A percentile compares a stretch with the other conserved stretches of the same genome.
Conservation (phyloP, 2,329 filamentous ascomycete species). For the Leptodontidium sp. region DNA sequence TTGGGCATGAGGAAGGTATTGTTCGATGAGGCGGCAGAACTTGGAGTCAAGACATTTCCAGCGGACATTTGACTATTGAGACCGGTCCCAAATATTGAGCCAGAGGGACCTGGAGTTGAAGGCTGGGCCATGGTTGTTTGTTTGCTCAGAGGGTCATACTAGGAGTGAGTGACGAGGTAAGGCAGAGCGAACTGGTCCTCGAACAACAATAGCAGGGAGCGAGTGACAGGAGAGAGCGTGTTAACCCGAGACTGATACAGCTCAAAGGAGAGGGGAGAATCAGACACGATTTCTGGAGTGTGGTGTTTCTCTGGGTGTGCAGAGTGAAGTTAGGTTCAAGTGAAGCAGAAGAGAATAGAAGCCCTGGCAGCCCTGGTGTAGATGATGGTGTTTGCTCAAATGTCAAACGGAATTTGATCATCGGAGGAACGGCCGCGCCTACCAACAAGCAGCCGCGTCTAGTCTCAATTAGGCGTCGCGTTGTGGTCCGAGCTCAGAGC, state of each 20-base stretch:
- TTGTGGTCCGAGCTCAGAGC: not conserved
- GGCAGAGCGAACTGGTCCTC: slow-evolving; percentile 4
- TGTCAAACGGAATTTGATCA: slow-evolving; percentile 9
- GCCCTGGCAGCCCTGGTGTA: not conserved
- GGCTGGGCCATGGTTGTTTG: slow-evolving; percentile 52
- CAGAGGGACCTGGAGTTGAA: slow-evolving; percentile 52
- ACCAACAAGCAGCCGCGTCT: not conserved
- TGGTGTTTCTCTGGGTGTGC: not conserved
- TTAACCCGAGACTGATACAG: not conserved
- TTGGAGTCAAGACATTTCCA: slow-evolving; percentile 50
- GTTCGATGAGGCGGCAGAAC: slow-evolving; percentile 64
- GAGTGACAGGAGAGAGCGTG: not conserved
- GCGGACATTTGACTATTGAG: slow-evolving; percentile 34
- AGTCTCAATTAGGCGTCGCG: not conserved
- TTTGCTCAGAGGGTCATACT: slow-evolving; percentile 19
- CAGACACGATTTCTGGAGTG: not conserved
- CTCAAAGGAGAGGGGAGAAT: not conserved
- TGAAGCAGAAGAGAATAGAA: not conserved
- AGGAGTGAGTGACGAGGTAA: not conserved
- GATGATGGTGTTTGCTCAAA: slow-evolving; percentile 5
- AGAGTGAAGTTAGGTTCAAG: not conserved
- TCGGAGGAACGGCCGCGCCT: slow-evolving; percentile 8
- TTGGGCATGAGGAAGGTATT: slow-evolving; percentile 93
- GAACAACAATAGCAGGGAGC: not conserved
- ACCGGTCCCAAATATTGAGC: slow-evolving; percentile 57